Evolutionary conservation across 306 rosid species (phyloP).

Genomic region (Calophaca sinica): DNA sequence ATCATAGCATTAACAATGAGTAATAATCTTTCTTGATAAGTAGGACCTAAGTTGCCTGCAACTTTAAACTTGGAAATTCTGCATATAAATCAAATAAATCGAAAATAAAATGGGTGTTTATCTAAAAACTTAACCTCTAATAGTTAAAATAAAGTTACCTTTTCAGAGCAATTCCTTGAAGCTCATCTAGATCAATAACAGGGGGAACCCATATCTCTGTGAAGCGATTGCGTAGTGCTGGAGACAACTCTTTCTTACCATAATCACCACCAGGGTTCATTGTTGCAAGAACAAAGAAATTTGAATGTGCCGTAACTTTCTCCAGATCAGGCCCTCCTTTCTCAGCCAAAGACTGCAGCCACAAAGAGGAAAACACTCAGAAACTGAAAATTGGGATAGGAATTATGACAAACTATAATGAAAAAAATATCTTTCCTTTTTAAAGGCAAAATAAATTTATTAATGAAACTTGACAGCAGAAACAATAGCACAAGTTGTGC

Average conservation of each 20-base stretch:
- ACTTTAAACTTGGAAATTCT: conserved; percentile 62
- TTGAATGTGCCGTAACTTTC: conserved; percentile 68
- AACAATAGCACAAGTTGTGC: too few species aligned
- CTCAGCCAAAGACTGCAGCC: conserved; percentile 82
- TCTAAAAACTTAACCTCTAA: not conserved
- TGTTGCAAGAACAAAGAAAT: conserved; percentile 86
- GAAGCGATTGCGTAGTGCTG: conserved; percentile 95
- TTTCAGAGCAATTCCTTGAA: conserved; percentile 62
- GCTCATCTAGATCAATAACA: conserved; percentile 74
- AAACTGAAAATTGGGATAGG: not conserved
- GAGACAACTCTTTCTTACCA: conserved; percentile 91
- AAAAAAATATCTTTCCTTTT: too few species aligned
- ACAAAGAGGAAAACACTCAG: conserved; percentile 13
- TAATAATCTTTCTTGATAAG: conserved; percentile 42
- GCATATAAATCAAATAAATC: conserved; percentile 38
- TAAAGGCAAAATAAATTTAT: too few species aligned
- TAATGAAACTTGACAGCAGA: too few species aligned
- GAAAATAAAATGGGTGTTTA: not conserved
- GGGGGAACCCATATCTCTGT: conserved; percentile 99
- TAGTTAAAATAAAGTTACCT: conserved; percentile 53
- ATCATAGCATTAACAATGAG: conserved; percentile 73
- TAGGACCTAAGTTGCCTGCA: conserved; percentile 15
- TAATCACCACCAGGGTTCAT: conserved; percentile 99
- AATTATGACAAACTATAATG: not conserved
- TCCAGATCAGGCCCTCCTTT: conserved; percentile 89